Percentiles rank a stretch among this genome's conserved stretches.
phyloP scores from a whole-genome alignment of 2,329 filamentous ascomycete genomes.

The Xylariales sp. region DNA sequence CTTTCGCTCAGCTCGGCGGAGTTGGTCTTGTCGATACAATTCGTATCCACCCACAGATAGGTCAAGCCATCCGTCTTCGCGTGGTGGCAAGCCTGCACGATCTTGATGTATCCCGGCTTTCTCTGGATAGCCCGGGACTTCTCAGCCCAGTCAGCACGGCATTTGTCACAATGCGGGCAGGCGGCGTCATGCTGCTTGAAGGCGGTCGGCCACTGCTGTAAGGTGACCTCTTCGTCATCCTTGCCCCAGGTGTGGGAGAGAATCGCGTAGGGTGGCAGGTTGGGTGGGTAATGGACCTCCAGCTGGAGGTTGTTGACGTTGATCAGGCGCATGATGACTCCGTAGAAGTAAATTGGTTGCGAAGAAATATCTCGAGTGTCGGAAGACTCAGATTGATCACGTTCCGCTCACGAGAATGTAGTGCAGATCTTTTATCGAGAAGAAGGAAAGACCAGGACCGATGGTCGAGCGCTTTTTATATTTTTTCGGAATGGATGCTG shows the following conservation, averaged over 20 bases:
- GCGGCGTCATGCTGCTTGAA: constrained; percentile 15
- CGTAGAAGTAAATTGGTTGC: too few species aligned
- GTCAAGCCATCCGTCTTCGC: constrained; percentile 18
- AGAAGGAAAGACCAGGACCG: too few species aligned
- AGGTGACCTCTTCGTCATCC: constrained; percentile 27
- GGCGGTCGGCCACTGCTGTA: constrained; percentile 24
- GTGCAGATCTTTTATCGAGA: too few species aligned
- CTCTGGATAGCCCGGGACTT: constrained; percentile 7
- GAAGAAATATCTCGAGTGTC: too few species aligned
- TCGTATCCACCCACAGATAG: constrained; percentile 33
- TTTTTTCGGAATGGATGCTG: too few species aligned
- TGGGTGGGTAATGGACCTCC: not conserved
- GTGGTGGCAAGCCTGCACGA: constrained; percentile 25
- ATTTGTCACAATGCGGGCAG: constrained; percentile 3
- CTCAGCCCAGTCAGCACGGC: not conserved
- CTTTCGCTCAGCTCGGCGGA: constrained; percentile 30
- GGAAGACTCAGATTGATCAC: too few species aligned
- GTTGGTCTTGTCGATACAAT: constrained; percentile 32
- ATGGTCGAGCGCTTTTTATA: too few species aligned
- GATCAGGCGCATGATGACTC: constrained; percentile 30
- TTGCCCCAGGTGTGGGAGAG: constrained; percentile 36
- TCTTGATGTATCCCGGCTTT: constrained; percentile 29
- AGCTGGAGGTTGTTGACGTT: constrained; percentile 29
- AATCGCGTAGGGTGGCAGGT: constrained; percentile 28
- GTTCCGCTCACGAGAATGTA: too few species aligned